These are phyloP conservation scores for Vishniacozyma victoriae DNA, from an alignment of 768 basidiomycete genomes.

Conservation along the genomic window DNA sequence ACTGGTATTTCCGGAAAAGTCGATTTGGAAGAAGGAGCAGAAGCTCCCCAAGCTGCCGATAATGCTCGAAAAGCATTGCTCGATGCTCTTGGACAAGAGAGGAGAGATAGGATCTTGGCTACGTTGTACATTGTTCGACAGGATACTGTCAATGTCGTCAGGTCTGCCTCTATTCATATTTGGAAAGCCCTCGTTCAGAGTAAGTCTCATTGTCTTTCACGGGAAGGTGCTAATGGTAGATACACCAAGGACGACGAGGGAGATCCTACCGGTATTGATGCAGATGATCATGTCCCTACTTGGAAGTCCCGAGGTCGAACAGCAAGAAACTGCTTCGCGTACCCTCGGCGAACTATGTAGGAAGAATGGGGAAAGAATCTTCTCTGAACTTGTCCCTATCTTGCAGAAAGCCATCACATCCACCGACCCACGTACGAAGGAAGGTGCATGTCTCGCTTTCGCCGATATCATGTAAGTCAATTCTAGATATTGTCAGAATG, in stretches of 20 bases:
- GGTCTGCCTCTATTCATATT: conserved; percentile 86
- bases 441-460: conserved; percentile 82
- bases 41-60: conserved; percentile 64
- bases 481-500: not conserved
- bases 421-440: conserved; percentile 54
- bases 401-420: conserved; percentile 60
- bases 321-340: conserved; percentile 88
- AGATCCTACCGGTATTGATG: conserved; percentile 81
- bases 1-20: conserved; percentile 90
- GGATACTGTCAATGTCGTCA: conserved; percentile 80
- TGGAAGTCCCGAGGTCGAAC: conserved; percentile 72
- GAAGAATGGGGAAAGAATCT: conserved; percentile 87
- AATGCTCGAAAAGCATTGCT: conserved; percentile 75
- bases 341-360: conserved; percentile 84
- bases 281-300: conserved; percentile 68
- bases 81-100: conserved; percentile 80
- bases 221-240: conserved; percentile 1
- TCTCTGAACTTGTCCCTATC: conserved; percentile 75
- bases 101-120: conserved; percentile 83
- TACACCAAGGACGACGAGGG: conserved; percentile 59
- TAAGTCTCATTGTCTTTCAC: conserved; percentile 45
- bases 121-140: conserved; percentile 89
- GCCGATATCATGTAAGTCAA: conserved; percentile 74
- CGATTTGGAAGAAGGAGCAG: conserved; percentile 60
- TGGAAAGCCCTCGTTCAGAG: conserved; percentile 98